These are phyloP conservation scores for Uronychia binucleata DNA, from an alignment of 73 alveolate genomes.

Conservation along the genomic window DNA sequence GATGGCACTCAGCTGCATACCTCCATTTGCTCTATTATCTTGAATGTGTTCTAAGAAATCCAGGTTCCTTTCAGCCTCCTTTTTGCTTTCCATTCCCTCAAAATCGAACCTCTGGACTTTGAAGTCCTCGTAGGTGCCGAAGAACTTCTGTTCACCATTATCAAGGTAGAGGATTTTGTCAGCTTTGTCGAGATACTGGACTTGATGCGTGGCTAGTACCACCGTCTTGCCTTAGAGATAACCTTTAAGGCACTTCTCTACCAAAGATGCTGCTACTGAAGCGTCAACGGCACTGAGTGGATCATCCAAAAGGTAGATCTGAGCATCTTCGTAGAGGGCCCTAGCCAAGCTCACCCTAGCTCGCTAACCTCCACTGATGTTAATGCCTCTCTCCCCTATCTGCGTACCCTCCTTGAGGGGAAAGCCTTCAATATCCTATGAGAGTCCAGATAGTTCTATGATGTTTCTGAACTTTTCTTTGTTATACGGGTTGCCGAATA, in stretches of 20 bases:
- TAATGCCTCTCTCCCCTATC: slow-evolving; percentile 92
- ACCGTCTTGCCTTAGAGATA: slow-evolving; percentile 65
- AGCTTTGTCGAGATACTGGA: slow-evolving; percentile 32
- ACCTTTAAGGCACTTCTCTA: slow-evolving; percentile 86
- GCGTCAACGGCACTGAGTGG: slow-evolving; percentile 49
- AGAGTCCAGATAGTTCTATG: slow-evolving; percentile 73
- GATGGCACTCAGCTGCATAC: too few relatives aligned
- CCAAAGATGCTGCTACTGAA: slow-evolving; percentile 88
- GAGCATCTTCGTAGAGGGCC: slow-evolving; percentile 57
- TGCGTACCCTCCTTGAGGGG: slow-evolving; percentile 74
- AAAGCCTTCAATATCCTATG: slow-evolving; percentile 76
- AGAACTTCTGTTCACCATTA: slow-evolving; percentile 8
- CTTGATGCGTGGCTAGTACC: slow-evolving; percentile 69
- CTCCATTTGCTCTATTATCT: too few relatives aligned
- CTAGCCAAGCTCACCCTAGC: slow-evolving; percentile 75
- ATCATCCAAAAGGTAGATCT: slow-evolving; percentile 50
- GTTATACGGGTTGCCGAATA: slow-evolving; percentile 57
- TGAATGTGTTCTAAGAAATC: too few relatives aligned
- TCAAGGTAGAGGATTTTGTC: slow-evolving; percentile 35
- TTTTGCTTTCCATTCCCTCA: too few relatives aligned
- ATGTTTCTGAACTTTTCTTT: slow-evolving; percentile 34
- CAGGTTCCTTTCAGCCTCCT: too few relatives aligned
- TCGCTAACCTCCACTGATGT: slow-evolving; percentile 80
- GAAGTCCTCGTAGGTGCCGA: not conserved
- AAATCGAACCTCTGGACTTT: too few relatives aligned